phyloP scores from a whole-genome alignment of 768 basidiomycete genomes.

The Plicaturopsis crispa region DNA sequence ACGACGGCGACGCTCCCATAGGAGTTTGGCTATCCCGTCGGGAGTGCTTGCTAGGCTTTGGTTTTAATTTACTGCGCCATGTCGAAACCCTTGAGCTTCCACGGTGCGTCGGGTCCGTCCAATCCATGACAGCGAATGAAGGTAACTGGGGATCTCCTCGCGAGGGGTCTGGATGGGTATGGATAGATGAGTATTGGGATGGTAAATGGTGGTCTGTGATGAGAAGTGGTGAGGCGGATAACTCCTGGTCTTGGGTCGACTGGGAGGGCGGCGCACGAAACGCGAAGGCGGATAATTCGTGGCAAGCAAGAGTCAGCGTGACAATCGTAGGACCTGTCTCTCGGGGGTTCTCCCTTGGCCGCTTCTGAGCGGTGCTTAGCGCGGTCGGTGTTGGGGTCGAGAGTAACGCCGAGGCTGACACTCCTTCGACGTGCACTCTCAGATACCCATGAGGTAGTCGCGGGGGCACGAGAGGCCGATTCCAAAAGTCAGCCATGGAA shows the following conservation, averaged over 20 bases:
- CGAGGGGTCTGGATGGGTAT: slow-evolving; percentile 31
- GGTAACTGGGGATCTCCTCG: slow-evolving; percentile 20
- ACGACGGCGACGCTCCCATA: too few species aligned
- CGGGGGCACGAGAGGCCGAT: slow-evolving; percentile 54
- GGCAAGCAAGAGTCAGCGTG: slow-evolving; percentile 24
- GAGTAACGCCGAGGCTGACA: slow-evolving; percentile 19
- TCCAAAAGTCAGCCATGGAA: slow-evolving; percentile 35
- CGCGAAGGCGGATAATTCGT: slow-evolving; percentile 52
- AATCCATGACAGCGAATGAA: slow-evolving; percentile 49
- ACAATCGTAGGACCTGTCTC: slow-evolving; percentile 7
- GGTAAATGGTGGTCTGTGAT: slow-evolving; percentile 66
- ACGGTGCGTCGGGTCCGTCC: slow-evolving; percentile 41
- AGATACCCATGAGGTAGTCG: slow-evolving; percentile 39
- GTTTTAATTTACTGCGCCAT: slow-evolving; percentile 48
- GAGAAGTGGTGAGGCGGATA: slow-evolving; percentile 55
- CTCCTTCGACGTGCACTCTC: slow-evolving; percentile 42
- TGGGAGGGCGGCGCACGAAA: slow-evolving; percentile 29
- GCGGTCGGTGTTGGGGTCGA: slow-evolving; percentile 15
- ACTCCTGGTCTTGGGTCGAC: slow-evolving; percentile 7
- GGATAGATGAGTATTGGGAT: slow-evolving; percentile 42
- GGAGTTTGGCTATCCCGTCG: slow-evolving; percentile 1
- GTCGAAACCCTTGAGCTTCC: slow-evolving; percentile 42
- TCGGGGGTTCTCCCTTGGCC: background rate
- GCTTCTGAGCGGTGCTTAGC: background rate
- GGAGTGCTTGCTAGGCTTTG: slow-evolving; percentile 14